These are phyloP conservation scores for Papiliotrema fonsecae DNA, from an alignment of 1,284 basidiomycete species.

Conservation along the genomic window DNA sequence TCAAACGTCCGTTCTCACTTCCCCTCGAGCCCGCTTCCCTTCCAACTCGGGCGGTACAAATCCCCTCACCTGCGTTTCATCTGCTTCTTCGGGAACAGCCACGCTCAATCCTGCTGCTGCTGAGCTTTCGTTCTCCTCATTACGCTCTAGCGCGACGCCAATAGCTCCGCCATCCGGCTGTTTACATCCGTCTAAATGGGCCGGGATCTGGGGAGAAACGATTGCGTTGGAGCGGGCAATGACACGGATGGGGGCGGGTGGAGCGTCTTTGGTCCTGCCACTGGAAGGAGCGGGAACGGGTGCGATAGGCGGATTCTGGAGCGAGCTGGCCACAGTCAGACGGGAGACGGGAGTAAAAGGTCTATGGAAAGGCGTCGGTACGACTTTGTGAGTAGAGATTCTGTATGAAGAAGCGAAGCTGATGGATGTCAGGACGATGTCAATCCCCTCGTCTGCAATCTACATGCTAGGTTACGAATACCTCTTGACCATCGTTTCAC, in stretches of 20 bases:
- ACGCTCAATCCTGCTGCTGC: not conserved
- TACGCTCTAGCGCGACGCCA: constrained; percentile 12
- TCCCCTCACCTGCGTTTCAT: constrained; percentile 22
- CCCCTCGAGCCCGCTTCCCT: constrained; percentile 3
- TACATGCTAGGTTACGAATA: constrained; percentile 98
- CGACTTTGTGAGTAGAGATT: constrained; percentile 63
- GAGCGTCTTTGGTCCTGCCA: constrained; percentile 18
- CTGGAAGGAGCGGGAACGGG: constrained; percentile 8
- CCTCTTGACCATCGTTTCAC: constrained; percentile 55
- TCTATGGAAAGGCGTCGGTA: constrained; percentile 85
- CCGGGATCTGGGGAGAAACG: constrained; percentile 47
- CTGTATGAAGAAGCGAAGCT: not conserved
- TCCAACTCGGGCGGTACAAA: constrained; percentile 2
- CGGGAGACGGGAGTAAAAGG: constrained; percentile 70
- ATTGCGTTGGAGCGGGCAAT: constrained; percentile 35
- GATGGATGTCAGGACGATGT: constrained; percentile 66
- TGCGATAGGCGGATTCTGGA: constrained; percentile 59
- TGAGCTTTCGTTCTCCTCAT: constrained; percentile 12
- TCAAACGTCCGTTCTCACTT: constrained; percentile 32
- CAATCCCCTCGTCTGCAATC: constrained; percentile 84
- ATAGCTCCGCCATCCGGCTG: constrained; percentile 38
- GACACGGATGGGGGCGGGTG: constrained; percentile 5
- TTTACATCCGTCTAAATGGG: constrained; percentile 46
- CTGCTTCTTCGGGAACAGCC: constrained; percentile 7
- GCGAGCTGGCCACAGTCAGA: constrained; percentile 72